Base-by-base conservation (phyloP, 2,329 filamentous ascomycete genomes). In the Trichoderma gracile region DNA sequence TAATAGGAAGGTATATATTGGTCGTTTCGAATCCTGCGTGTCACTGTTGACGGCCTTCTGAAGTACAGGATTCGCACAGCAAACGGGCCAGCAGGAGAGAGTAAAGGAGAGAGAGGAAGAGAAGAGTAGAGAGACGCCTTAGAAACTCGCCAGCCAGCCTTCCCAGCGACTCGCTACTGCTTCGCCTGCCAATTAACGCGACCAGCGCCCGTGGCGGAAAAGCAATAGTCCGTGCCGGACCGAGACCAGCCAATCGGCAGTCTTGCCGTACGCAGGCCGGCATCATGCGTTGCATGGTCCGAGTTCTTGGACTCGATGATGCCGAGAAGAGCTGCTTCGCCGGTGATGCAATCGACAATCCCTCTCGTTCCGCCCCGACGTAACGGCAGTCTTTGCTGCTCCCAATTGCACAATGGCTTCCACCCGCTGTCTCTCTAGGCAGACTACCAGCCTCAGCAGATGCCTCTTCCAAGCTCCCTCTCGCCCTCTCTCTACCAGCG, bases 371-470 rank as follows among this genome's bases (percentile, higher is more conserved):
- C 33, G 14, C 33, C 1, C 12, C 12, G 12, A 14, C 12, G 14
- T 3, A 14, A 5, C 12, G 33, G 12, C 33, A 38, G 33, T 14
- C 33, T 14, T 3, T 12, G 3, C 33, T 14, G 12, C 33, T 3
- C 33, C 33, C 33, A 38, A 14, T 38, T 38, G 10, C 33, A 10
- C 50, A 23, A 72, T 73, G 71, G 56, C 69, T 4, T 55, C 68
- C 23, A 43, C 67, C 33, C 67, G 61, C 40, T 69, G 67, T 14
- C 65, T 72, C 4, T 57, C 65, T 10, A 57, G 66, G 4, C 45
- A 68, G 21, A 46, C 62, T 15, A 55, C 66, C n/a, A 42, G 33
- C 15, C 40, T 68, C 23, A 40, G 52, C 63, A 38, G 43, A 50
- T 21, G 7, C 19, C 15, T 66, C 21, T 60, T 68, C 38, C 27